Conservation (phyloP, 805 yeast genomes). For the Yamadazyma scolyti region DNA sequence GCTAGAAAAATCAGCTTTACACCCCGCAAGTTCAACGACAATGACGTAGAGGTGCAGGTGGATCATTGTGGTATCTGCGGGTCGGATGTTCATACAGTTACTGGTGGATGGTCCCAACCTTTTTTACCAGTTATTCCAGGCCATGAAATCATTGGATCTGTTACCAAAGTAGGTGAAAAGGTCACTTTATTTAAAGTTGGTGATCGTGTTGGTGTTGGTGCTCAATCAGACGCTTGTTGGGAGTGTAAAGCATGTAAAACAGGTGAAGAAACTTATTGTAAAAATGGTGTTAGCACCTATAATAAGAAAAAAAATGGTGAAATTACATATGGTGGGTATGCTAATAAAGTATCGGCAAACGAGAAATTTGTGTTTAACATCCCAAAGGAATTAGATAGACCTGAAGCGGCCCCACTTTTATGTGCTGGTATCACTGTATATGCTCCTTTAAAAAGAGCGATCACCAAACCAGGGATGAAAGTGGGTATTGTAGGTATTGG, state of each 20-base stretch:
- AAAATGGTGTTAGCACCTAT: constrained; percentile 48
- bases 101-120: constrained; percentile 48
- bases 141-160: constrained; percentile 64
- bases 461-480: constrained; percentile 28
- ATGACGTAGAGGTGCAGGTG: constrained; percentile 54
- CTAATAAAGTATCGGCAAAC: constrained; percentile 43
- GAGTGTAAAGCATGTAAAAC: constrained; percentile 51
- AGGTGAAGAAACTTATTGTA: constrained; percentile 48
- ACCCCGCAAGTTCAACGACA: constrained; percentile 21
- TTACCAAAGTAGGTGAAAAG: constrained; percentile 54
- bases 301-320: constrained; percentile 32
- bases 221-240: constrained; percentile 72
- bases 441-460: constrained; percentile 41
- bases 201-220: constrained; percentile 76
- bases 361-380: constrained; percentile 45
- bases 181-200: constrained; percentile 56
- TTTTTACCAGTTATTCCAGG: constrained; percentile 39
- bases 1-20: constrained; percentile 28
- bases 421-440: constrained; percentile 57
- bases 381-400: constrained; percentile 41
- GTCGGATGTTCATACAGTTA: constrained; percentile 53
- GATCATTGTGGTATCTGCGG: constrained; percentile 67
- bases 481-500: constrained; percentile 65
- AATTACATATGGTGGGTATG: constrained; percentile 46
- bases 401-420: constrained; percentile 48